Conservation (phyloP, 2,329 filamentous ascomycete genomes). For the Colletotrichum eleusines region DNA sequence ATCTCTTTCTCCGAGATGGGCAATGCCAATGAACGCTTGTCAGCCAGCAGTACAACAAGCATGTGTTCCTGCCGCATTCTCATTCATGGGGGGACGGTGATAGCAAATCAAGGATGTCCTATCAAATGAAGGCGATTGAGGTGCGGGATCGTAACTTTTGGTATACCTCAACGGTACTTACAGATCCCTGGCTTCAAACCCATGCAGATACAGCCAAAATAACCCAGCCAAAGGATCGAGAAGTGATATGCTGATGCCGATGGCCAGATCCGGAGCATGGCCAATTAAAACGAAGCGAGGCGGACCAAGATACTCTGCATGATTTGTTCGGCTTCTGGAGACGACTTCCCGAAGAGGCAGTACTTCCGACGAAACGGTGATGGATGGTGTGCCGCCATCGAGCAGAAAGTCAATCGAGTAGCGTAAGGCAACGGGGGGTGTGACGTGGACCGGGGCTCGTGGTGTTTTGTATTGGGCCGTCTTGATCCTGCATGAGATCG, state of each 20-base stretch:
- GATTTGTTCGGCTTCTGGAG: constrained; percentile 24
- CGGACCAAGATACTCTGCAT: neutral
- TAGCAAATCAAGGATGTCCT: neutral
- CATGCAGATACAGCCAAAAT: constrained; percentile 34
- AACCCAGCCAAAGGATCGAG: constrained; percentile 36
- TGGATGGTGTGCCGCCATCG: constrained; percentile 17
- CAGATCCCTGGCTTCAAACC: constrained; percentile 13
- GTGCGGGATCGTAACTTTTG: constrained; percentile 4
- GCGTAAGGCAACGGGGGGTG: constrained; percentile 3
- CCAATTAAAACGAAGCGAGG: constrained; percentile 27
- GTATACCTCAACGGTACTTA: constrained; percentile 20
- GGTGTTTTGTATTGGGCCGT: constrained; percentile 21
- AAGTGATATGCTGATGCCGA: constrained; percentile 37
- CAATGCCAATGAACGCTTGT: neutral
- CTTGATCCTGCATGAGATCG: constrained; percentile 39
- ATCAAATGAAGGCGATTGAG: neutral
- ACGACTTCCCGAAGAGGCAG: constrained; percentile 26
- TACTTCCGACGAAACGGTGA: constrained; percentile 17
- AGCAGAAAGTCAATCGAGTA: constrained; percentile 36
- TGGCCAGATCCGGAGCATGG: constrained; percentile 34
- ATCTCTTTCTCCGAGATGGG: neutral
- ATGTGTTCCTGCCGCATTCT: neutral
- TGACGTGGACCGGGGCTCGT: constrained; percentile 16
- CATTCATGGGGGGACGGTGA: neutral
- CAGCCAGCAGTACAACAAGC: neutral